These are phyloP conservation scores for Nitzschia palea DNA, from an alignment of 108 stramenopile genomes.

Conservation along the genomic window DNA sequence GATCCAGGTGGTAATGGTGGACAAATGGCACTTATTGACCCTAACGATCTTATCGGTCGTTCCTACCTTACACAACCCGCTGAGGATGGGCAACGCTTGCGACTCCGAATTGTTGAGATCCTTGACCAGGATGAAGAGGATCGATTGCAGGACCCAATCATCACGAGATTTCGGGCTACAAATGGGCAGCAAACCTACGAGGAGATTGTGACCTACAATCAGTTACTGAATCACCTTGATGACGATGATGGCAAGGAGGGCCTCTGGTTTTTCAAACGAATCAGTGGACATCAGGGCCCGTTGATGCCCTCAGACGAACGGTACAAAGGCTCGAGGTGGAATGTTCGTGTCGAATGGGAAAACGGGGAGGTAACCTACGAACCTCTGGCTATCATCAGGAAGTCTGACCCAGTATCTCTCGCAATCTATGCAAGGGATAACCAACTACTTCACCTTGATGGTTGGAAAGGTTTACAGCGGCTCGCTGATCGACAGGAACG, in stretches of 20 bases:
- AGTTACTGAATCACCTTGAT: slow-evolving; percentile 12
- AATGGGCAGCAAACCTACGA: not conserved
- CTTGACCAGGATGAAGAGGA: not conserved
- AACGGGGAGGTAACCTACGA: slow-evolving; percentile 29
- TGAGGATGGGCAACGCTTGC: not conserved
- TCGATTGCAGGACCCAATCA: not conserved
- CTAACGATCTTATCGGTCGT: slow-evolving; percentile 15
- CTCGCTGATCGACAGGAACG: slow-evolving; percentile 15
- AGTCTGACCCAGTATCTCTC: slow-evolving; percentile 35
- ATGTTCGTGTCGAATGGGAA: slow-evolving; percentile 8
- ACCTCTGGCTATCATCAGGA: slow-evolving; percentile 17
- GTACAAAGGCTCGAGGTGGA: slow-evolving; percentile 4
- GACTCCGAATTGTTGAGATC: not conserved
- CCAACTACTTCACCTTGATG: slow-evolving; percentile 28
- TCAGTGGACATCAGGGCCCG: slow-evolving; percentile 26
- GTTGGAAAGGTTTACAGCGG: slow-evolving; percentile 39
- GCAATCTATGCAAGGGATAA: slow-evolving; percentile 40
- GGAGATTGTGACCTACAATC: slow-evolving; percentile 14
- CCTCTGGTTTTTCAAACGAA: not conserved
- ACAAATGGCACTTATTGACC: not conserved
- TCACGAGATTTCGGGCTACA: not conserved
- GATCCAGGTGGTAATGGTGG: not conserved
- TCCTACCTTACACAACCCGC: not conserved
- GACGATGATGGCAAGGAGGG: not conserved
- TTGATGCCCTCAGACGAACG: not conserved